These are phyloP conservation scores for Verticillium isaacii DNA, from an alignment of 2,329 filamentous ascomycete species.

Conservation along the genomic window DNA sequence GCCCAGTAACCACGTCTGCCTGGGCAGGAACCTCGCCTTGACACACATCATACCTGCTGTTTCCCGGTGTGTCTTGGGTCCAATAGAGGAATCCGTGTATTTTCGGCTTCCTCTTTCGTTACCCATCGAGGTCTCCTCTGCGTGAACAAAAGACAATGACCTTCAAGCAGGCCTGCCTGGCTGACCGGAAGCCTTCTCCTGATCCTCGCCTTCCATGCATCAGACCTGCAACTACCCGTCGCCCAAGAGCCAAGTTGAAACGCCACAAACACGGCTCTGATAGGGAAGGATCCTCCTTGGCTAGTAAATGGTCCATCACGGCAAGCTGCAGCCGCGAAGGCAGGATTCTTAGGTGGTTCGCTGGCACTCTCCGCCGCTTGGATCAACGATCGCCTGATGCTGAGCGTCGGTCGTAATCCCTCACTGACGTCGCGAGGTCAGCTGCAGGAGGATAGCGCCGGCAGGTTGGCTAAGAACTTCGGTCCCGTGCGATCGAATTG, in stretches of 20 bases:
- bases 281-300: slow-evolving; percentile 31
- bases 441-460: slow-evolving; percentile 4
- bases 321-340: slow-evolving; percentile 32
- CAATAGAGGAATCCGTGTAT: not conserved
- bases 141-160: slow-evolving; percentile 5
- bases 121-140: slow-evolving; percentile 6
- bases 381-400: slow-evolving; percentile 20
- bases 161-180: not conserved
- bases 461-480: slow-evolving; percentile 1
- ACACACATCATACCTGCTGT: not conserved
- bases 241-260: slow-evolving; percentile 38
- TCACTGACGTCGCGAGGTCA: slow-evolving; percentile 10
- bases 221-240: slow-evolving; percentile 44
- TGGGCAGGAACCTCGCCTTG: not conserved
- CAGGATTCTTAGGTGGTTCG: slow-evolving; percentile 25
- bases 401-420: slow-evolving; percentile 17
- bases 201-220: slow-evolving; percentile 34
- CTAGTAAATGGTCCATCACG: slow-evolving; percentile 28
- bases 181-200: slow-evolving; percentile 8
- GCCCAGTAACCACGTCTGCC: not conserved
- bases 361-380: slow-evolving; percentile 25
- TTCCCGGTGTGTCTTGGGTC: not conserved
- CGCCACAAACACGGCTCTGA: slow-evolving; percentile 41
- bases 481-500: slow-evolving; percentile 5
- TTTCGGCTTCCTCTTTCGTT: slow-evolving; percentile 2